Conservation (phyloP, 2,329 filamentous ascomycete genomes). For the Penicillium sp. region DNA sequence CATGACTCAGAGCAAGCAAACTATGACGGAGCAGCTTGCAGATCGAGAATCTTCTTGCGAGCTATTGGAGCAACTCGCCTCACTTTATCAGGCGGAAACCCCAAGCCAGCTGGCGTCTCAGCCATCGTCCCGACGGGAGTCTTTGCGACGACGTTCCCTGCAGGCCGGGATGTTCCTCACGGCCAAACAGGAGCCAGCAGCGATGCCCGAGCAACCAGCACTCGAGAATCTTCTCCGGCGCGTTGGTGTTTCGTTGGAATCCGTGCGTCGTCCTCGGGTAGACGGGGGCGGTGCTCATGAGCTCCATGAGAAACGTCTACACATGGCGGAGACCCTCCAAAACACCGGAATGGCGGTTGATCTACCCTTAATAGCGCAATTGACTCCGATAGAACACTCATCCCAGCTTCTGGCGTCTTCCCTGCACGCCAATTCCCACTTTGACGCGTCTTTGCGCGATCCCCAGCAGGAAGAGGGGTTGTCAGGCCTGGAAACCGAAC, state of each 20-base stretch:
- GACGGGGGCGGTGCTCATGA: constrained; percentile 14
- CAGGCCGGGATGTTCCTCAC: constrained; percentile 17
- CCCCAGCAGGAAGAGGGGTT: constrained; percentile 25
- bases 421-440: constrained; percentile 28
- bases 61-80: constrained; percentile 29
- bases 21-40: constrained; percentile 25
- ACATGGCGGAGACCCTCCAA: constrained; percentile 27
- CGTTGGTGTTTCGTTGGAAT: constrained; percentile 28
- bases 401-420: constrained; percentile 29
- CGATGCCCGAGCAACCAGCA: constrained; percentile 20
- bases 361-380: constrained; percentile 26
- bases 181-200: constrained; percentile 11
- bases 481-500: constrained; percentile 26
- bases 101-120: constrained; percentile 19
- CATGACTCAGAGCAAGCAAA: constrained; percentile 31
- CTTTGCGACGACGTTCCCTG: constrained; percentile 24
- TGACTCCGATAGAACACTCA: constrained; percentile 30
- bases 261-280: constrained; percentile 22
- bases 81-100: constrained; percentile 30
- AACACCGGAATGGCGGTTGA: constrained; percentile 27
- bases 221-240: constrained; percentile 33
- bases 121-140: constrained; percentile 24
- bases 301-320: constrained; percentile 28
- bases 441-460: constrained; percentile 26
- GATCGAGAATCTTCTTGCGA: constrained; percentile 34